Evolutionary conservation across 1,139 yeast genomes (phyloP).

Genomic region (Hansenula lynferdii): DNA sequence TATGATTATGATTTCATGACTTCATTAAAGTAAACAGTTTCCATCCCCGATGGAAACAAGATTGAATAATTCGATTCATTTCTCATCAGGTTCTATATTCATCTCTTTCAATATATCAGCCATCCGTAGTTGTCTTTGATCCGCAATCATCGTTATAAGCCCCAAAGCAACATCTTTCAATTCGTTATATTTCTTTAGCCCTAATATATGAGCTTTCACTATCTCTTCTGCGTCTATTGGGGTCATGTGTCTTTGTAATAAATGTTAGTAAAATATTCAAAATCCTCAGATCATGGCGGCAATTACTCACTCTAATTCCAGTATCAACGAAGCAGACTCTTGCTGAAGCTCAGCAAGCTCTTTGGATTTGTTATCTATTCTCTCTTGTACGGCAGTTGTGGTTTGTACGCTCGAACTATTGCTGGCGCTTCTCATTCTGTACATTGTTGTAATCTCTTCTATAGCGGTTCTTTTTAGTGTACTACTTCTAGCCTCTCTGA

Average conservation of each 20-base stretch:
- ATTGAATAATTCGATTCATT: too few relatives aligned
- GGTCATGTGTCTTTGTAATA: neutral
- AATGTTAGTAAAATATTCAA: neutral
- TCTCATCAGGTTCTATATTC: slow-evolving; percentile 11
- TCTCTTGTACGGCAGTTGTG: neutral
- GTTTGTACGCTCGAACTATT: neutral
- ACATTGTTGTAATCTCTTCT: neutral
- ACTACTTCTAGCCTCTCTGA: too few relatives aligned
- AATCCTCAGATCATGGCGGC: too few relatives aligned
- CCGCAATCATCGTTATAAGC: slow-evolving; percentile 46
- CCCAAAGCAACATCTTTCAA: slow-evolving; percentile 45
- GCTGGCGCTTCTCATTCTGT: neutral
- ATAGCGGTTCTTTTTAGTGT: neutral
- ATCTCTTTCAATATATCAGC: slow-evolving; percentile 36
- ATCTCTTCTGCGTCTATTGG: slow-evolving; percentile 14
- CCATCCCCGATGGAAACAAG: too few relatives aligned
- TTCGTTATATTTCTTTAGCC: slow-evolving; percentile 42
- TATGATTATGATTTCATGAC: too few relatives aligned
- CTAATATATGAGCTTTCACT: slow-evolving; percentile 38
- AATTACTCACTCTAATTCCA: neutral
- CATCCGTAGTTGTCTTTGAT: slow-evolving; percentile 39
- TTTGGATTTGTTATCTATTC: neutral
- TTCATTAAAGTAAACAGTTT: too few relatives aligned
- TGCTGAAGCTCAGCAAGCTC: neutral
- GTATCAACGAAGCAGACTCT: neutral